Evolutionary conservation across 257 asterid genomes (phyloP).

Genomic region (Rhazya stricta): DNA sequence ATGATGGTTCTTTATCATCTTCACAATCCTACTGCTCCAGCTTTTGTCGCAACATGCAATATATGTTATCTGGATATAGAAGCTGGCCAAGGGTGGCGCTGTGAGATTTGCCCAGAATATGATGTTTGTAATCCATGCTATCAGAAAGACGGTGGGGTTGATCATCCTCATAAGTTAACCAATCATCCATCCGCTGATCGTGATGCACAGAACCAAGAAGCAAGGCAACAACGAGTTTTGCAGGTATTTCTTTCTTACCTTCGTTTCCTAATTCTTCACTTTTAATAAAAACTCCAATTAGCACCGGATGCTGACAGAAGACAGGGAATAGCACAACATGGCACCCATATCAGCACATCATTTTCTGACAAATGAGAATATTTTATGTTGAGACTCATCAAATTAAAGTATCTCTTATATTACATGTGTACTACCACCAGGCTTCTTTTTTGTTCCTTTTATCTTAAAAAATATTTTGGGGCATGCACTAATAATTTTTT

Average conservation of each 20-base stretch:
- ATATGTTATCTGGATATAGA: slow-evolving; percentile 78
- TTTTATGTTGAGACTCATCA: no score
- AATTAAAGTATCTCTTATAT: no score
- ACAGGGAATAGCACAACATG: not conserved
- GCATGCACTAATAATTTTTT: no score
- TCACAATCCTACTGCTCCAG: slow-evolving; percentile 98
- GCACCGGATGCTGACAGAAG: not conserved
- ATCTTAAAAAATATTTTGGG: no score
- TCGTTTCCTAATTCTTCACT: not conserved
- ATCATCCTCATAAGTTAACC: slow-evolving; percentile 85
- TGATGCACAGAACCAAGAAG: slow-evolving; percentile 92
- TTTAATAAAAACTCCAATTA: not conserved
- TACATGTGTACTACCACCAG: no score
- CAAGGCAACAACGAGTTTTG: slow-evolving; percentile 73
- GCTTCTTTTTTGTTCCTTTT: no score
- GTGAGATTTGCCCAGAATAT: slow-evolving; percentile 93
- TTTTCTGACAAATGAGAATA: not conserved
- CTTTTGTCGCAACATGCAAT: slow-evolving; percentile 68
- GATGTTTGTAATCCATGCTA: slow-evolving; percentile 86
- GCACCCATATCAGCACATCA: not conserved
- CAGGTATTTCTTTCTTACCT: slow-evolving; percentile 48
- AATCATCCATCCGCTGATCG: slow-evolving; percentile 74
- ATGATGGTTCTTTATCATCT: slow-evolving; percentile 99
- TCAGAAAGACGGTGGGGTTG: slow-evolving; percentile 70
- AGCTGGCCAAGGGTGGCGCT: slow-evolving; percentile 98